A percentile compares a stretch with the other conserved stretches of the same genome.
Conservation (phyloP, 2,329 filamentous ascomycete genomes). For the Diaporthe sp. region DNA sequence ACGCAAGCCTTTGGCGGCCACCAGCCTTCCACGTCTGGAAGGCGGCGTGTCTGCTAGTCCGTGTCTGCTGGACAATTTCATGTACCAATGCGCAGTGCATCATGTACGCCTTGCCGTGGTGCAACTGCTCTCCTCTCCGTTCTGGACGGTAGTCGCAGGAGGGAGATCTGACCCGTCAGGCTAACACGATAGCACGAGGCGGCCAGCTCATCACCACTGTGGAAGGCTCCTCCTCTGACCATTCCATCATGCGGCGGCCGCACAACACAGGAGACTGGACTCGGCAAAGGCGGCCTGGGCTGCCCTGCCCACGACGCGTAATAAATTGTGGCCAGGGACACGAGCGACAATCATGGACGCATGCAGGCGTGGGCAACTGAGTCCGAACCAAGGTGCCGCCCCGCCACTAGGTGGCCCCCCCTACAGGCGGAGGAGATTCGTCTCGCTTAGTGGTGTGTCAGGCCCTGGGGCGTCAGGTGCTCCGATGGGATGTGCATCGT, state of each 20-base stretch:
- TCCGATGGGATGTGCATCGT: constrained; percentile 35
- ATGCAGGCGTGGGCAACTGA: constrained; percentile 25
- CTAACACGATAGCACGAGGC: neutral
- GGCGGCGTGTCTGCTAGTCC: neutral
- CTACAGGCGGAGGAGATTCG: constrained; percentile 17
- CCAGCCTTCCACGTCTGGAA: constrained; percentile 12
- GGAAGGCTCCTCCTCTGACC: neutral
- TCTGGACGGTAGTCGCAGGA: neutral
- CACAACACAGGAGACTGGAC: constrained; percentile 13
- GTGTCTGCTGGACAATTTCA: neutral
- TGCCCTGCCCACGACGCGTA: constrained; percentile 34
- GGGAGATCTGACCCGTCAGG: constrained; percentile 20
- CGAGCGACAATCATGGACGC: constrained; percentile 34
- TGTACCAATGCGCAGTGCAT: neutral
- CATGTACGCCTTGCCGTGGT: constrained; percentile 9
- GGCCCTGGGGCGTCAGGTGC: constrained; percentile 35
- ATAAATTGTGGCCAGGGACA: constrained; percentile 36
- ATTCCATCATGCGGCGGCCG: constrained; percentile 17
- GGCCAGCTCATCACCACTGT: constrained; percentile 26
- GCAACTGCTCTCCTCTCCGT: neutral
- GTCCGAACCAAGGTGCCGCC: constrained; percentile 25
- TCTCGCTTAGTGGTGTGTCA: constrained; percentile 35
- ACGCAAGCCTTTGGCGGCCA: constrained; percentile 2
- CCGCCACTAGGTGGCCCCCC: constrained; percentile 22
- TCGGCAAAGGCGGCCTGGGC: constrained; percentile 30